phyloP scores from a whole-genome alignment of 2,329 filamentous ascomycete genomes.

The Parafenestella ontariensis region DNA sequence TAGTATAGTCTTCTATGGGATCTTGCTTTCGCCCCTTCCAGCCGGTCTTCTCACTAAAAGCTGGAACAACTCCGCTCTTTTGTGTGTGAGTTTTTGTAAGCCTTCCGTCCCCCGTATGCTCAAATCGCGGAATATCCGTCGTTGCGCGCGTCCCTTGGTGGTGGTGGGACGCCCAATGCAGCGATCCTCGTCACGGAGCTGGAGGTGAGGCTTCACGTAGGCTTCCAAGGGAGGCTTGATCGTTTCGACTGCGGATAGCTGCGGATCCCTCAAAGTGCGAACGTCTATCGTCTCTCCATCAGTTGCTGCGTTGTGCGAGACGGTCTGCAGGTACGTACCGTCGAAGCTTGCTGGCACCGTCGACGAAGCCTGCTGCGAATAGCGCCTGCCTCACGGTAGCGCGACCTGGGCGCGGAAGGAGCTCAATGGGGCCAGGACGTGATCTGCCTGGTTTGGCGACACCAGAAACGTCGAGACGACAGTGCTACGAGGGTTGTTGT shows the following conservation, averaged over 20 bases:
- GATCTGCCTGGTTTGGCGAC: conserved; percentile 16
- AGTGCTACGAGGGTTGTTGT: background rate
- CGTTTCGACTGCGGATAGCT: background rate
- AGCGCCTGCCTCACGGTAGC: conserved; percentile 7
- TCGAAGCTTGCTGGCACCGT: conserved; percentile 4
- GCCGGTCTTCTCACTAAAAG: background rate
- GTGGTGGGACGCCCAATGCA: background rate
- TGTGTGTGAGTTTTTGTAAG: background rate
- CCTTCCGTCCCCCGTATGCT: conserved; percentile 1
- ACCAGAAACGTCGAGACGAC: background rate
- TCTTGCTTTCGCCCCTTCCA: conserved; percentile 10
- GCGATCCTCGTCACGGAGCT: background rate
- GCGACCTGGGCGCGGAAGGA: background rate
- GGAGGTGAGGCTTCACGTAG: background rate
- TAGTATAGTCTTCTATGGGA: conserved; percentile 11
- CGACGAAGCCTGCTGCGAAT: conserved; percentile 3
- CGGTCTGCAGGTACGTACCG: conserved; percentile 6
- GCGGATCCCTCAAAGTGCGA: background rate
- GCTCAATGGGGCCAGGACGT: background rate
- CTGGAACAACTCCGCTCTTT: background rate
- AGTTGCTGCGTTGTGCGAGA: conserved; percentile 4
- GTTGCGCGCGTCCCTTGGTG: background rate
- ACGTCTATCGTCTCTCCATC: conserved; percentile 1
- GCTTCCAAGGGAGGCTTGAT: background rate
- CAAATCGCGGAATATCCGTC: background rate